Evolutionary conservation across 1,139 yeast genomes (phyloP).

Genomic region (Candida anutae): DNA sequence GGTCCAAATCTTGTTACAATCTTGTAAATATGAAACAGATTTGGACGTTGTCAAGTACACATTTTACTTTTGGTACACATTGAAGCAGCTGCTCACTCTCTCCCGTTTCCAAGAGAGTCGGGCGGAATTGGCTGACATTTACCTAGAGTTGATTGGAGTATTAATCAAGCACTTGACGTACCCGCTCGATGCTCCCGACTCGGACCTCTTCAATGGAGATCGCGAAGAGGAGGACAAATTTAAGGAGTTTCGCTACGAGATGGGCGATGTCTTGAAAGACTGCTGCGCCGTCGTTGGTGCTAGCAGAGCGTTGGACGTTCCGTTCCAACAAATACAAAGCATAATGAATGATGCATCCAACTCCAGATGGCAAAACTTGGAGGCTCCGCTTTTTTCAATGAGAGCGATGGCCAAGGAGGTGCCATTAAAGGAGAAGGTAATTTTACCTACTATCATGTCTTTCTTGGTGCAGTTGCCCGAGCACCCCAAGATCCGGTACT

Average conservation of each 20-base stretch:
- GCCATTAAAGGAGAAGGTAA: constrained; percentile 53
- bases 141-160: constrained; percentile 54
- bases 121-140: constrained; percentile 50
- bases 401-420: constrained; percentile 95
- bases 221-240: constrained; percentile 88
- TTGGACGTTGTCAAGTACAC: constrained; percentile 86
- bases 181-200: constrained; percentile 46
- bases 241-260: constrained; percentile 87
- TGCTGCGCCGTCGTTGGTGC: constrained; percentile 90
- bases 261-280: constrained; percentile 94
- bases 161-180: constrained; percentile 70
- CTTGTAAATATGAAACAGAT: constrained; percentile 62
- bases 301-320: constrained; percentile 53
- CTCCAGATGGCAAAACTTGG: constrained; percentile 73
- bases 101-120: constrained; percentile 59
- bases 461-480: constrained; percentile 67
- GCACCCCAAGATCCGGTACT: constrained; percentile 80
- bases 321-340: constrained; percentile 46
- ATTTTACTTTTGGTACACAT: constrained; percentile 83
- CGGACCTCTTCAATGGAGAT: constrained; percentile 48
- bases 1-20: constrained; percentile 64
- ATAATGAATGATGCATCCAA: constrained; percentile 26
- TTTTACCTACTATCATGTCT: constrained; percentile 75
- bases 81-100: constrained; percentile 64
- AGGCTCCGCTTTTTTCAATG: constrained; percentile 84